These are phyloP conservation scores for Elongisporangium undulatum DNA, from an alignment of 352 stramenopile species.

Conservation along the genomic window DNA sequence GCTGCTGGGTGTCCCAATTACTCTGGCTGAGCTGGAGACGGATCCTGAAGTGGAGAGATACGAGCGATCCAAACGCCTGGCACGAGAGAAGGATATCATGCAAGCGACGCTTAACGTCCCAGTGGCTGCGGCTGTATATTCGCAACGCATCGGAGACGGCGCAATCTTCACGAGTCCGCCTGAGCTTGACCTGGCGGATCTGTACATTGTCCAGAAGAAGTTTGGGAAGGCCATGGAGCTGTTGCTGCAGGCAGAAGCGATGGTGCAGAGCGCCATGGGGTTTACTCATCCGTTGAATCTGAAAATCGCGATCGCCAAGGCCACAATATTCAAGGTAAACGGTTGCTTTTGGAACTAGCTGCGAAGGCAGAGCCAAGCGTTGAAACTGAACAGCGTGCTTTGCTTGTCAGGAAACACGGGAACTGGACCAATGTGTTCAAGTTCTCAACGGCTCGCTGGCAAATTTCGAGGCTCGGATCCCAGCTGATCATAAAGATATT, in stretches of 20 bases:
- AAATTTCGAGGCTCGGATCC: constrained; percentile 30
- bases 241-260: constrained; percentile 20
- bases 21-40: neutral
- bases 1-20: constrained; percentile 8
- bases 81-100: constrained; percentile 46
- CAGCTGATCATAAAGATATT: constrained; percentile 42
- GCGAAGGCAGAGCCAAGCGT: neutral
- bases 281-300: constrained; percentile 49
- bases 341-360: neutral
- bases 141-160: constrained; percentile 25
- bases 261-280: constrained; percentile 32
- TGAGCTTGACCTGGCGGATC: constrained; percentile 42
- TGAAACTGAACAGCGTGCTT: neutral
- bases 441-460: constrained; percentile 21
- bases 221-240: constrained; percentile 36
- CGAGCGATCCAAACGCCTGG: constrained; percentile 30
- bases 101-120: constrained; percentile 53
- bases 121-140: constrained; percentile 39
- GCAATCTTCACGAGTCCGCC: constrained; percentile 38
- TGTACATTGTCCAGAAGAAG: constrained; percentile 63
- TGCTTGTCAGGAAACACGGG: constrained; percentile 19
- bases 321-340: constrained; percentile 23
- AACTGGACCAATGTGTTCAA: constrained; percentile 13
- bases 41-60: constrained; percentile 51
- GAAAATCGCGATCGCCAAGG: constrained; percentile 43